Evolutionary conservation across 441 rosid genomes (phyloP), one percentile per base, ranked within the genome.

Genomic region (Bruguiera hainesii): DNA sequence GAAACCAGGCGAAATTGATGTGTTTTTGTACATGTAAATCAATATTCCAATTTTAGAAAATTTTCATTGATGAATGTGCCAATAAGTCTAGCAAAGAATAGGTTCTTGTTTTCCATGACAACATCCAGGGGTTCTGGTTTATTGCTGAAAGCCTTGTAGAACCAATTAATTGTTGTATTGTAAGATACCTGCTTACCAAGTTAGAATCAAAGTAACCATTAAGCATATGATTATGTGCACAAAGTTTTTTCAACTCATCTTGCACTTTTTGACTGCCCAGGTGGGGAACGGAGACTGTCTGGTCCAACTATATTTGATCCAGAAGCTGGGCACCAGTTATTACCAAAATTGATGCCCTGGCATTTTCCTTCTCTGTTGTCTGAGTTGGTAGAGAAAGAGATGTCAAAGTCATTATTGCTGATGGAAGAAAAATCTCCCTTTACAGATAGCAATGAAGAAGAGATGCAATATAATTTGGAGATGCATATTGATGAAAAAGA

Each of bases 321-420:
- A 60, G 88, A 86, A 52, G 84, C 78, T 78, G 81, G 81, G 51
- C 91, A 95, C 74, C 65, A 46, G 61, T 61, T 85, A 62, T 80
- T 90, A 66, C 98, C 93, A 65, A 79, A 82, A 76, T 70, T 87
- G 64, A 81, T 90, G 56, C 82, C 91, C 21, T 89, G 89, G 87
- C 80, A 53, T 70, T 85, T 87, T 70, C 97, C 96, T 68, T 95
- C 97, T 63, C 84, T 77, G 56, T 70, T 95, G 70, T 86, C 96
- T 70, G 92, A 84, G 82, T 75, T 86, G 61, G 81, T 90, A 63
- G 95, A 84, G 85, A 86, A 82, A 80, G 95, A 92, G 83, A 83
- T 85, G 64, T 53, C 77, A 33, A 75, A 69, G 63, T 73, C 93
- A 63, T 61, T 89, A 65, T 73, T 69, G 48, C 61, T 29, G 76